Conservation (phyloP, 768 basidiomycete genomes). For the Boletus rubroflammeus region DNA sequence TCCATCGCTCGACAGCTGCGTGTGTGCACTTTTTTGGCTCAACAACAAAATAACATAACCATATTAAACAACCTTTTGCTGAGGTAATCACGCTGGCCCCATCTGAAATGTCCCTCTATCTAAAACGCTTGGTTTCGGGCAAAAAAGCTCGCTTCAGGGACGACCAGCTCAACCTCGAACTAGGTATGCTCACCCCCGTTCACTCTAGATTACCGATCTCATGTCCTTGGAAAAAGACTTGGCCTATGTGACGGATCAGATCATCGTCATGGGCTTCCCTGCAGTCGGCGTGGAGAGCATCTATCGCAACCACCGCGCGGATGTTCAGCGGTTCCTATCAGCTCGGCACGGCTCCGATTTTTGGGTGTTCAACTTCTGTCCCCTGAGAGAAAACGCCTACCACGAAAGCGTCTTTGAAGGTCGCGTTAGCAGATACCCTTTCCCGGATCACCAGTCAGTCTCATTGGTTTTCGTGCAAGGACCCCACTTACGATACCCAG, state of each 20-base stretch:
- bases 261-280: slow-evolving; percentile 84
- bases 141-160: slow-evolving; percentile 77
- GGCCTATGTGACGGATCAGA: slow-evolving; percentile 66
- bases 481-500: slow-evolving; percentile 20
- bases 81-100: slow-evolving; percentile 23
- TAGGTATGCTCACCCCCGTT: slow-evolving; percentile 44
- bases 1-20: slow-evolving; percentile 13
- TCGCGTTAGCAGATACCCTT: slow-evolving; percentile 80
- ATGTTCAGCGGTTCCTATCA: slow-evolving; percentile 73
- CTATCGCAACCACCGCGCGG: slow-evolving; percentile 76
- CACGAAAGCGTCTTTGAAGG: slow-evolving; percentile 63
- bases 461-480: slow-evolving; percentile 45
- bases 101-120: slow-evolving; percentile 55
- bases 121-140: slow-evolving; percentile 77
- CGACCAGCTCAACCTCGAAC: slow-evolving; percentile 59
- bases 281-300: slow-evolving; percentile 73
- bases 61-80: not conserved
- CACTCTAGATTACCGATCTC: slow-evolving; percentile 12
- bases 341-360: slow-evolving; percentile 71
- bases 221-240: slow-evolving; percentile 40
- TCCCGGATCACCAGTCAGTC: slow-evolving; percentile 86
- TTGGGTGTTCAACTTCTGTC: slow-evolving; percentile 90
- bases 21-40: not conserved
- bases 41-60: not conserved
- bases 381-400: slow-evolving; percentile 77